A percentile compares a stretch with the other conserved stretches of the same genome.
Conservation (phyloP, 2,329 filamentous ascomycete species). For the Aureobasidium vineae region DNA sequence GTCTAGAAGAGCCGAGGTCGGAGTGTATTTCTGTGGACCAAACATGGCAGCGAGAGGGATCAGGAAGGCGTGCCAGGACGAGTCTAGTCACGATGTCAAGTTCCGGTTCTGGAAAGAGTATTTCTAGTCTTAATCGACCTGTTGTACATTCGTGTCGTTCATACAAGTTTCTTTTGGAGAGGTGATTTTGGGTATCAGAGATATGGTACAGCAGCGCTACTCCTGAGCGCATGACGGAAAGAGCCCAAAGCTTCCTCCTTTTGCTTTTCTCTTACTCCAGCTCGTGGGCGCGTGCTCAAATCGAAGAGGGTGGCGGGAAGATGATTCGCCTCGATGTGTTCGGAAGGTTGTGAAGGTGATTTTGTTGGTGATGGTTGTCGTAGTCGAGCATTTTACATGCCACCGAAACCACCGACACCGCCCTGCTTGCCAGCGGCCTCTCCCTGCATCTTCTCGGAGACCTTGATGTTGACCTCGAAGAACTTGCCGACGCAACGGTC, state of each 20-base stretch:
- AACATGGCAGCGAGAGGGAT: constrained; percentile 79
- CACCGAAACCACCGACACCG: constrained; percentile 48
- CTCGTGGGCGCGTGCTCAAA: neutral
- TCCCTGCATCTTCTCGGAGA: constrained; percentile 92
- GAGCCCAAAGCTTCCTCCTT: neutral
- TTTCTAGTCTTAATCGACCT: constrained; percentile 40
- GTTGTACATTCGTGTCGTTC: constrained; percentile 20
- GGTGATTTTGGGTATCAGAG: constrained; percentile 25
- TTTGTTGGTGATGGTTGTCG: neutral
- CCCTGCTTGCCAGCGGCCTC: constrained; percentile 69
- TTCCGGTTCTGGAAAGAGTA: constrained; percentile 99
- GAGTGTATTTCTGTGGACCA: constrained; percentile 97
- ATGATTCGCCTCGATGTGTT: neutral
- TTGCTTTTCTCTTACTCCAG: neutral
- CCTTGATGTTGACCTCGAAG: constrained; percentile 98
- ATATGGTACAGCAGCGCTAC: constrained; percentile 18
- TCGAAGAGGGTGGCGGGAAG: constrained; percentile 20
- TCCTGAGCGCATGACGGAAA: constrained; percentile 2
- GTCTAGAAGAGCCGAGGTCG: constrained; percentile 72
- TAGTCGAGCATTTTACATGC: constrained; percentile 24
- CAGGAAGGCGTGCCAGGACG: constrained; percentile 71
- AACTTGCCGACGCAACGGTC: constrained; percentile 98
- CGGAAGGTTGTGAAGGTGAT: neutral
- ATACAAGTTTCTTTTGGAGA: constrained; percentile 12
- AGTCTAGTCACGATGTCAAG: constrained; percentile 73